phyloP scores from a whole-genome alignment of 768 basidiomycete genomes.

The Suillus decipiens region DNA sequence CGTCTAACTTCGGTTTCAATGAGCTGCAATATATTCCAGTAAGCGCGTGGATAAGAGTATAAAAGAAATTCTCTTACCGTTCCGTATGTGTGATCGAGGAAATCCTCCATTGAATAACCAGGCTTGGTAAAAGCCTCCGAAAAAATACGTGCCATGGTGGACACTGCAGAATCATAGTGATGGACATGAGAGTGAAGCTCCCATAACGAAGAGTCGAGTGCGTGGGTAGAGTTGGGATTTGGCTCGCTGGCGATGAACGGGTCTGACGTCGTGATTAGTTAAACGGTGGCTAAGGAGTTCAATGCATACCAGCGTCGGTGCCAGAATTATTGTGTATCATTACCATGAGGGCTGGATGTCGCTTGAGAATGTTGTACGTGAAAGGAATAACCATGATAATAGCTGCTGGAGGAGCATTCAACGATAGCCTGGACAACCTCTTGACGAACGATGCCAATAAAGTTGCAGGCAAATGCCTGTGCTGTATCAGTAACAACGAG shows the following conservation, averaged over 20 bases:
- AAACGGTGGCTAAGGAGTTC: not conserved
- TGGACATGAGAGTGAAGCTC: conserved; percentile 77
- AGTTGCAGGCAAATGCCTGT: conserved; percentile 82
- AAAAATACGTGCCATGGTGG: conserved; percentile 86
- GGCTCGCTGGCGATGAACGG: conserved; percentile 67
- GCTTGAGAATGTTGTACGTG: conserved; percentile 91
- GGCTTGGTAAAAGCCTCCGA: conserved; percentile 94
- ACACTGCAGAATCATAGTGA: conserved; percentile 88
- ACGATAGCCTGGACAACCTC: conserved; percentile 79
- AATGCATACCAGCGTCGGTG: conserved; percentile 36
- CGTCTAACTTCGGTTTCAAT: conserved; percentile 83
- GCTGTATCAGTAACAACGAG: conserved; percentile 4
- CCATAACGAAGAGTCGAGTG: conserved; percentile 90
- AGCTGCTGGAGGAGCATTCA: conserved; percentile 86
- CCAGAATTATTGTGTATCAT: conserved; percentile 77
- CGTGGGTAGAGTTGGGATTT: conserved; percentile 77
- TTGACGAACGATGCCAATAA: conserved; percentile 97
- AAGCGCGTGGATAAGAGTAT: conserved; percentile 8
- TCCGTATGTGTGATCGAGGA: conserved; percentile 89
- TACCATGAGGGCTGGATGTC: conserved; percentile 87
- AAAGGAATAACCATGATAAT: conserved; percentile 91
- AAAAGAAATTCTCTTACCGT: conserved; percentile 52
- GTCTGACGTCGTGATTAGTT: conserved; percentile 43
- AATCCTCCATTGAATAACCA: conserved; percentile 89
- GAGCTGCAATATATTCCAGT: conserved; percentile 49